Conservation (phyloP, 1,139 yeast genomes). For the Blastobotrys persicus region DNA sequence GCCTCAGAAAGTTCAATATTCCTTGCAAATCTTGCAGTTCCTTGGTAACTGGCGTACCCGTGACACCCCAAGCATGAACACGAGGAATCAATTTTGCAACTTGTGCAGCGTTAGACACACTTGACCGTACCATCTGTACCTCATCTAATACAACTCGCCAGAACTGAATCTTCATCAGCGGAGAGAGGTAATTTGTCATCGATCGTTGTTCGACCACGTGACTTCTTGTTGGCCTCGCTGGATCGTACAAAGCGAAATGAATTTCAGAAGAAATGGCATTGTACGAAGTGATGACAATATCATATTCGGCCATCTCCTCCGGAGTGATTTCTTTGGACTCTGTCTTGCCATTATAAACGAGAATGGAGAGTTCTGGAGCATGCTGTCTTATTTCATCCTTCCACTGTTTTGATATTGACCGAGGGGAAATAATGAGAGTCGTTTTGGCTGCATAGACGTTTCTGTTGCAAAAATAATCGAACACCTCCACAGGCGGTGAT, state of each 20-base stretch:
- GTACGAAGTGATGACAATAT: slow-evolving; percentile 83
- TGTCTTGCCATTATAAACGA: slow-evolving; percentile 59
- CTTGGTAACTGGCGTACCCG: slow-evolving; percentile 86
- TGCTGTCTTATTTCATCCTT: slow-evolving; percentile 62
- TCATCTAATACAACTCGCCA: slow-evolving; percentile 91
- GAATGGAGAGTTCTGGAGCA: slow-evolving; percentile 56
- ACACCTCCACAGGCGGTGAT: slow-evolving; percentile 15
- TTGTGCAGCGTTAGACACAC: slow-evolving; percentile 70
- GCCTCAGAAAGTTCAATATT: slow-evolving; percentile 61
- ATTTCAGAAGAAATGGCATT: slow-evolving; percentile 65
- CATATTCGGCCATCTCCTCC: slow-evolving; percentile 51
- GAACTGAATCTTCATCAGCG: slow-evolving; percentile 78
- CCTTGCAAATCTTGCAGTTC: slow-evolving; percentile 67
- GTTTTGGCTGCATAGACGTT: slow-evolving; percentile 57
- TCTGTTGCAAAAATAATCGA: slow-evolving; percentile 48
- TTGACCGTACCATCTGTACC: slow-evolving; percentile 85
- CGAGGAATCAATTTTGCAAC: slow-evolving; percentile 80
- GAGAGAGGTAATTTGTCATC: slow-evolving; percentile 47
- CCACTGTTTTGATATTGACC: slow-evolving; percentile 83
- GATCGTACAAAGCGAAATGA: slow-evolving; percentile 75
- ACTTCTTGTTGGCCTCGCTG: slow-evolving; percentile 31
- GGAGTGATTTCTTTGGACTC: slow-evolving; percentile 39
- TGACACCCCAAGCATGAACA: slow-evolving; percentile 92
- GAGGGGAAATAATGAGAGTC: slow-evolving; percentile 82
- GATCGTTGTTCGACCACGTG: slow-evolving; percentile 16